Evolutionary conservation across 2,329 filamentous ascomycete genomes (phyloP).

Genomic region (Epicoccum nigrum): DNA sequence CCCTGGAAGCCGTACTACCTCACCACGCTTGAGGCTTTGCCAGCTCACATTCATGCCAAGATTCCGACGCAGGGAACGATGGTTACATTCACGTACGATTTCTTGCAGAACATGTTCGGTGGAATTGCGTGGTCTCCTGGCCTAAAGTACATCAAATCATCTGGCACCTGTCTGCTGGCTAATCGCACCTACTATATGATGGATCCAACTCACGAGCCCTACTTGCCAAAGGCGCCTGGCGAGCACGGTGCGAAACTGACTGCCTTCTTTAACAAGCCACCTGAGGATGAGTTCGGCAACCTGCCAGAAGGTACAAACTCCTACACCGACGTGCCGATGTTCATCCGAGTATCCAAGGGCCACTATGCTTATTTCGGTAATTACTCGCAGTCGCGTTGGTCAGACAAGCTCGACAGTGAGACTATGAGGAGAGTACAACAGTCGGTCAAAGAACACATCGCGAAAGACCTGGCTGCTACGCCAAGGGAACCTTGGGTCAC

Average conservation of each 20-base stretch:
- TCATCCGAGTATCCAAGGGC: conserved; percentile 37
- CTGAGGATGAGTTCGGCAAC: conserved; percentile 36
- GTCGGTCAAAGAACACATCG: conserved; percentile 49
- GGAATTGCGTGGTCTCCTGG: conserved; percentile 51
- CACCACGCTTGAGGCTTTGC: conserved; percentile 35
- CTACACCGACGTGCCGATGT: conserved; percentile 51
- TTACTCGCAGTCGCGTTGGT: conserved; percentile 54
- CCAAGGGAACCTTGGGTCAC: conserved; percentile 53
- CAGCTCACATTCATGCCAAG: conserved; percentile 2
- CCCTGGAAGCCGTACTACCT: conserved; percentile 49
- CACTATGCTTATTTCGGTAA: conserved; percentile 54
- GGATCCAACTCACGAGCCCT: conserved; percentile 48
- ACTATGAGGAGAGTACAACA: conserved; percentile 47
- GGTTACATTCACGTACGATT: conserved; percentile 47
- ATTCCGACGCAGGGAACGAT: conserved; percentile 33
- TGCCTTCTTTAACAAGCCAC: conserved; percentile 52
- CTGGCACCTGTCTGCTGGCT: conserved; percentile 33
- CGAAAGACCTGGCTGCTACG: conserved; percentile 43
- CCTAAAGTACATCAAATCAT: conserved; percentile 44
- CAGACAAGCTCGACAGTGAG: conserved; percentile 54
- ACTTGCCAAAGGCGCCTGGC: conserved; percentile 49
- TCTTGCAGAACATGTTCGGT: conserved; percentile 46
- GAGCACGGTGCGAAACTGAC: conserved; percentile 55
- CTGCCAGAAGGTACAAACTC: conserved; percentile 29
- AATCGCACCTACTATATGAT: conserved; percentile 52